phyloP scores from a whole-genome alignment of 2,329 filamentous ascomycete genomes.

The Apiospora pterosperma region DNA sequence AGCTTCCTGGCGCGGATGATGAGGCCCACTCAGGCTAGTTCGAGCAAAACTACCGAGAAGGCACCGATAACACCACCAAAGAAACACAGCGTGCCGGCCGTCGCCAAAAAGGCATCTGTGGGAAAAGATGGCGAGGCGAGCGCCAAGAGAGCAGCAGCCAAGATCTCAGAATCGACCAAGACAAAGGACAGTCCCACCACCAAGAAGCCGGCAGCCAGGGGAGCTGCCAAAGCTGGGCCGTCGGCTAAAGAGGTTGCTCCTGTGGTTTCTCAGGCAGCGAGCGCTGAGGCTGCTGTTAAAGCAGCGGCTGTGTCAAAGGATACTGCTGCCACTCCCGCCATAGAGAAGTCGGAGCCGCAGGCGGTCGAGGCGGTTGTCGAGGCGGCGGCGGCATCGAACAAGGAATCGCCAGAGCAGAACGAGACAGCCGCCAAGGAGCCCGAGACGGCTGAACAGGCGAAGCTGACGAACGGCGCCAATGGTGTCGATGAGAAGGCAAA shows the following conservation, averaged over 20 bases:
- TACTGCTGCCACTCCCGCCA: slow-evolving; percentile 10
- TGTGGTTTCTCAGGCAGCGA: slow-evolving; percentile 13
- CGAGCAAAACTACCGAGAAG: slow-evolving; percentile 67
- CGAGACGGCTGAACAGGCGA: slow-evolving; percentile 5
- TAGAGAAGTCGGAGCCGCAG: slow-evolving; percentile 8
- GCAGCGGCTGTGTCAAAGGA: slow-evolving; percentile 7
- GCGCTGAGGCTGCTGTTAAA: slow-evolving; percentile 9
- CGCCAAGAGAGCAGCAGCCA: not conserved
- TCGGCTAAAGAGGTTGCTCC: slow-evolving; percentile 23
- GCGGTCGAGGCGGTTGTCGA: slow-evolving; percentile 6
- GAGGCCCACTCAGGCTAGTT: slow-evolving; percentile 68
- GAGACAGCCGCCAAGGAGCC: slow-evolving; percentile 8
- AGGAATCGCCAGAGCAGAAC: not conserved
- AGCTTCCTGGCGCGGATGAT: slow-evolving; percentile 79
- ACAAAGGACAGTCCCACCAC: slow-evolving; percentile 2
- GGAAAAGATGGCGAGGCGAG: not conserved
- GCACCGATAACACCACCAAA: slow-evolving; percentile 45
- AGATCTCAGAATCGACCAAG: not conserved
- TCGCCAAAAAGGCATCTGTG: slow-evolving; percentile 1
- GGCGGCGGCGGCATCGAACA: not conserved
- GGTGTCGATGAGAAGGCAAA: not conserved
- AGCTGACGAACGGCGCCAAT: slow-evolving; percentile 10
- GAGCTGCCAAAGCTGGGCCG: slow-evolving; percentile 12
- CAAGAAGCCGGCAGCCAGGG: slow-evolving; percentile 14
- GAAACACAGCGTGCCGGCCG: slow-evolving; percentile 23